Percentiles rank a stretch among this genome's conserved stretches.
These are phyloP conservation scores for Juglanconis oblonga DNA, from an alignment of 2,329 filamentous ascomycete species.

Conservation along the genomic window DNA sequence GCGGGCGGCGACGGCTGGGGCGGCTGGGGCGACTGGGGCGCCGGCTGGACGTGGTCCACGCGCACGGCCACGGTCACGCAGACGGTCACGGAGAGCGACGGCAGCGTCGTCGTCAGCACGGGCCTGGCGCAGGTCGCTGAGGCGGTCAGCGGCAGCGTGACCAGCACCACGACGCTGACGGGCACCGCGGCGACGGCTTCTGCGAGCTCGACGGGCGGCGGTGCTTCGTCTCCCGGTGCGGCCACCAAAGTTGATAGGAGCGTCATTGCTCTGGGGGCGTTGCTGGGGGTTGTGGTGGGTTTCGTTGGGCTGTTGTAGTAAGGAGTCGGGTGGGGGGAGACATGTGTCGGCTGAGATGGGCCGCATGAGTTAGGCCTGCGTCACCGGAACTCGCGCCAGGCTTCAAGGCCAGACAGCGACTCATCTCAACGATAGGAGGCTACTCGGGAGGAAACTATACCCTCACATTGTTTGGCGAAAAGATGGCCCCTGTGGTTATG, in stretches of 20 bases:
- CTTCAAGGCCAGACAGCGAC: no score
- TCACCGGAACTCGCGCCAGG: no score
- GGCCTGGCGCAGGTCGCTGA: conserved; percentile 27
- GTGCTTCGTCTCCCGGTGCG: not conserved
- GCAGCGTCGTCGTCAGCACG: conserved; percentile 24
- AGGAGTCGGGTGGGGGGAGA: not conserved
- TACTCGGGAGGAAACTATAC: no score
- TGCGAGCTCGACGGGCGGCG: conserved; percentile 5
- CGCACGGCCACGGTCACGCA: conserved; percentile 31
- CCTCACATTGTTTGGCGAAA: no score
- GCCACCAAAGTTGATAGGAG: not conserved
- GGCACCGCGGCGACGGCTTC: conserved; percentile 3
- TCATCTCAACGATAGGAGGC: no score
- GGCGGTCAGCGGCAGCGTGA: conserved; percentile 29
- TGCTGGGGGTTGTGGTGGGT: conserved; percentile 28
- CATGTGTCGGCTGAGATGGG: no score
- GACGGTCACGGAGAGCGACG: conserved; percentile 31
- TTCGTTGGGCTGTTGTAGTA: conserved; percentile 27
- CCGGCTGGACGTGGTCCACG: conserved; percentile 37
- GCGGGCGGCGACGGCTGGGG: conserved; percentile 37
- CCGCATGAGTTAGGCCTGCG: no score
- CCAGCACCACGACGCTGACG: conserved; percentile 28
- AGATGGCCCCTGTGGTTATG: no score
- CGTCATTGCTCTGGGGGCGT: conserved; percentile 25
- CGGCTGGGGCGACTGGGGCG: conserved; percentile 39